phyloP scores from a whole-genome alignment of 495 filamentous ascomycete genomes.

The Xylaria telfairii region DNA sequence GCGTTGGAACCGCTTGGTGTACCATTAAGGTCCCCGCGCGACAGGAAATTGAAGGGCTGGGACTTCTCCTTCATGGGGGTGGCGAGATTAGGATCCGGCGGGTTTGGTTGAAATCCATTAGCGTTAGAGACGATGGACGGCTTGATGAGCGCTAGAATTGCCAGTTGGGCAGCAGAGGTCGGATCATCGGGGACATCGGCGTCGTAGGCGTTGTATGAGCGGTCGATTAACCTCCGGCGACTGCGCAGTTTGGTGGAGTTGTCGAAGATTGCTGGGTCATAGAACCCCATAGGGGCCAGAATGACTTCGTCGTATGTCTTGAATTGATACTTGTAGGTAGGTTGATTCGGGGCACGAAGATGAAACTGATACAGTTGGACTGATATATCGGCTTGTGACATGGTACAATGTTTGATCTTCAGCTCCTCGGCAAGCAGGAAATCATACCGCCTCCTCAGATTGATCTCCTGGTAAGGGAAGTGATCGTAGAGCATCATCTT shows the following conservation, averaged over 20 bases:
- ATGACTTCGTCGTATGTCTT: conserved; percentile 95
- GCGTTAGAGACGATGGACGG: conserved; percentile 57
- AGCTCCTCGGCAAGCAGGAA: conserved; percentile 93
- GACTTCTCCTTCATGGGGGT: conserved; percentile 61
- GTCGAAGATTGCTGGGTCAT: conserved; percentile 85
- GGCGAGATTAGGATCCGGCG: conserved; percentile 44
- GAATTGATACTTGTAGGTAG: conserved; percentile 89
- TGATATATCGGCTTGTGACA: conserved; percentile 82
- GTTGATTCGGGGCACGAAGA: conserved; percentile 82
- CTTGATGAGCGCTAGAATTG: conserved; percentile 72
- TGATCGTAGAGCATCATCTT: conserved; percentile 97
- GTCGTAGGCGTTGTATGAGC: conserved; percentile 93
- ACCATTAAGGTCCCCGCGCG: conserved; percentile 60
- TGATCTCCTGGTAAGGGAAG: conserved; percentile 93
- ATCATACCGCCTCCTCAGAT: conserved; percentile 87
- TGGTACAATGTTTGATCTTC: conserved; percentile 86
- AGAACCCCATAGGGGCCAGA: conserved; percentile 88
- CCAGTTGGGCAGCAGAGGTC: conserved; percentile 79
- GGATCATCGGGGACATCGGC: conserved; percentile 85
- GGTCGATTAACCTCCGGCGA: conserved; percentile 76
- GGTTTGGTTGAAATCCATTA: conserved; percentile 43
- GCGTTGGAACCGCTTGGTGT: conserved; percentile 86
- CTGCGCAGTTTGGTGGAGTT: conserved; percentile 77
- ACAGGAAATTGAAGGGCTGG: conserved; percentile 61
- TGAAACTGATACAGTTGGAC: conserved; percentile 87